Evolutionary conservation across 768 basidiomycete genomes (phyloP).

Genomic region (Omphalotus guepiniiformis): DNA sequence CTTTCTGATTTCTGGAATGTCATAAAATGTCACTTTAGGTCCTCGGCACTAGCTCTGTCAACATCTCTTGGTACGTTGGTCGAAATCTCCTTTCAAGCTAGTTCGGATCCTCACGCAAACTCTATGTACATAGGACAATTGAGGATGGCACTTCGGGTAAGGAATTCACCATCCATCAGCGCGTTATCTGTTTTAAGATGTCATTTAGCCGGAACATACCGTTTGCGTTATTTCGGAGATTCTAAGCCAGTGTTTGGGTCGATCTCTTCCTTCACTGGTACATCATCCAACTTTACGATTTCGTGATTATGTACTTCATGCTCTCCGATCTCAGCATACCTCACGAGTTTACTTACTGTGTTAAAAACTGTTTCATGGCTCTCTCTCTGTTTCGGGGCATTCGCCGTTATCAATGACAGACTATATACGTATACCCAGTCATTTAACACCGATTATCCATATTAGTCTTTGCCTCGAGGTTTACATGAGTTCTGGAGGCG

Average conservation of each 20-base stretch:
- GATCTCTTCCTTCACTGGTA: constrained; percentile 59
- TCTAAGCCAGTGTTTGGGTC: constrained; percentile 64
- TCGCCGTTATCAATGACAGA: not conserved
- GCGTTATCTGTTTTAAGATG: too few relatives aligned
- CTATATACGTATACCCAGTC: not conserved
- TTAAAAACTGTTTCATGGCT: too few relatives aligned
- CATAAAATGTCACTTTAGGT: constrained; percentile 29
- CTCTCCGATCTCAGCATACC: too few relatives aligned
- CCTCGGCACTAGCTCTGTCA: constrained; percentile 59
- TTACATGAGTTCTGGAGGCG: constrained; percentile 26
- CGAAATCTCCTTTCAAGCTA: not conserved
- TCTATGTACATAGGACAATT: constrained; percentile 44
- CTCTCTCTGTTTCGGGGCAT: not conserved
- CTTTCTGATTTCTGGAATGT: constrained; percentile 1
- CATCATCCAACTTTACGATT: constrained; percentile 60
- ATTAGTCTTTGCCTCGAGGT: constrained; percentile 30
- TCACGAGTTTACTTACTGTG: too few relatives aligned
- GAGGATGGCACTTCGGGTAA: constrained; percentile 55
- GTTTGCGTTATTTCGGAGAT: constrained; percentile 69
- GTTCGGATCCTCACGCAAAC: constrained; percentile 9
- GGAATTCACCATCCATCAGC: constrained; percentile 15
- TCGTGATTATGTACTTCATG: too few relatives aligned
- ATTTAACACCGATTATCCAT: not conserved
- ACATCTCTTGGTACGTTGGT: constrained; percentile 55
- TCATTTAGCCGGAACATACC: constrained; percentile 70